These are phyloP conservation scores for Gentiana straminea DNA, from an alignment of 257 asterid species.

Conservation along the genomic window DNA sequence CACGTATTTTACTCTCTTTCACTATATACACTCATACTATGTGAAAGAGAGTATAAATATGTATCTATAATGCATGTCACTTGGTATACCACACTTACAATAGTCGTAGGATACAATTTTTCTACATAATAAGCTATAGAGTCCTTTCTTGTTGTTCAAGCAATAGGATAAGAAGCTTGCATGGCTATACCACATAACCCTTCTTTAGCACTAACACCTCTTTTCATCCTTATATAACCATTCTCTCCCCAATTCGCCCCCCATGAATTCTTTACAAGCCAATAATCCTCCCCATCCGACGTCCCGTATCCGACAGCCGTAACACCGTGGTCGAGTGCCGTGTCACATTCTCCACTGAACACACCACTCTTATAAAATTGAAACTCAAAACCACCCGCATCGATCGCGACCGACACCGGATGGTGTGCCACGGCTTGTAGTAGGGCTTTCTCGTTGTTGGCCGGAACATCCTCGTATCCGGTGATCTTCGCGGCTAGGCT, in stretches of 20 bases:
- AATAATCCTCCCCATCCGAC: constrained; percentile 12
- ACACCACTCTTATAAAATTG: constrained; percentile 3
- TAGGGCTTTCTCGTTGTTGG: constrained; percentile 1
- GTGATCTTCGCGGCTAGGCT: constrained; percentile 3
- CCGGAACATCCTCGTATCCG: constrained; percentile 8
- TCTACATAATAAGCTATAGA: too few species aligned
- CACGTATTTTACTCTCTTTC: too few species aligned
- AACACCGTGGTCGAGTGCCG: constrained; percentile 2
- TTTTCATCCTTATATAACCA: constrained; percentile 14
- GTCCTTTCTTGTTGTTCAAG: not conserved
- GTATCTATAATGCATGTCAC: too few species aligned
- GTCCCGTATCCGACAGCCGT: constrained; percentile 11
- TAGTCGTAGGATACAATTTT: too few species aligned
- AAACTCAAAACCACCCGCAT: not conserved
- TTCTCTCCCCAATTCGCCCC: constrained; percentile 16
- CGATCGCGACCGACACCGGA: not conserved
- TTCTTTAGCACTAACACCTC: constrained; percentile 1
- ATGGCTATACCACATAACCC: constrained; percentile 15
- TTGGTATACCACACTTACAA: too few species aligned
- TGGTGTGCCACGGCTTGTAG: not conserved
- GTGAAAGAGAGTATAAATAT: too few species aligned
- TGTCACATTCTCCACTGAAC: constrained; percentile 6
- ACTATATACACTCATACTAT: too few species aligned
- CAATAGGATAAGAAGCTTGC: constrained; percentile 9
- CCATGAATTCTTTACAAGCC: constrained; percentile 37